Conservation (phyloP, 768 basidiomycete species). For the Russula griseocarnosa region DNA sequence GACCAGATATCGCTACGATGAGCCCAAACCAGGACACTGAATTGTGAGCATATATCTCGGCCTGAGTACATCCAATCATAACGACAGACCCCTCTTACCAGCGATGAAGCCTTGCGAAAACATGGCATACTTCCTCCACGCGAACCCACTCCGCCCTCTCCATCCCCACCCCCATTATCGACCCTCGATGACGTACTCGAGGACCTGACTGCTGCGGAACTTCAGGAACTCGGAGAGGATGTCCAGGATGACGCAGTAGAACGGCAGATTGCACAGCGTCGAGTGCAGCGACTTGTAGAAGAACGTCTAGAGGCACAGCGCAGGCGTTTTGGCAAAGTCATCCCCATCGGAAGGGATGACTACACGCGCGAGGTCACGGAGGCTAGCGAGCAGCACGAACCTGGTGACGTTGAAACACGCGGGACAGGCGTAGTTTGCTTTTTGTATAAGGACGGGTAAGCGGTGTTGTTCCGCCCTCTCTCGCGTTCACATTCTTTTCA, state of each 20-base stretch:
- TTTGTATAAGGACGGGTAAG: constrained; percentile 92
- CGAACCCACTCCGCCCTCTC: constrained; percentile 61
- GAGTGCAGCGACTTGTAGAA: constrained; percentile 60
- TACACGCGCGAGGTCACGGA: constrained; percentile 96
- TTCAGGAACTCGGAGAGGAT: constrained; percentile 69
- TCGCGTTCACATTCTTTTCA: neutral
- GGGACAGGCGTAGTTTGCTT: constrained; percentile 95
- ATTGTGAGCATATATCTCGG: constrained; percentile 58
- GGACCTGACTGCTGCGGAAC: constrained; percentile 57
- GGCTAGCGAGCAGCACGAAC: constrained; percentile 68
- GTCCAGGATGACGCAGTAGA: constrained; percentile 71
- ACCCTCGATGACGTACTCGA: constrained; percentile 64
- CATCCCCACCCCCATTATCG: constrained; percentile 79
- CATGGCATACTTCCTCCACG: constrained; percentile 85
- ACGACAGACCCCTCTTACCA: constrained; percentile 35
- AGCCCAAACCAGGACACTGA: constrained; percentile 93
- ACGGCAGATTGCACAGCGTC: constrained; percentile 63
- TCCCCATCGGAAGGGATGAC: constrained; percentile 88
- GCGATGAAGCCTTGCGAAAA: constrained; percentile 91
- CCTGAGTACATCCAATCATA: constrained; percentile 4
- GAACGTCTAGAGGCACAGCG: constrained; percentile 53
- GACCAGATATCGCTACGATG: constrained; percentile 31
- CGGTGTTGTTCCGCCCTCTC: constrained; percentile 14
- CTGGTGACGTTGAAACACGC: constrained; percentile 56
- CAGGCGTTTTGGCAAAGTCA: constrained; percentile 76